A percentile compares a stretch with the other conserved stretches of the same genome.
Evolutionary conservation across 768 basidiomycete species (phyloP).

Genomic region (Suillus alpinus): DNA sequence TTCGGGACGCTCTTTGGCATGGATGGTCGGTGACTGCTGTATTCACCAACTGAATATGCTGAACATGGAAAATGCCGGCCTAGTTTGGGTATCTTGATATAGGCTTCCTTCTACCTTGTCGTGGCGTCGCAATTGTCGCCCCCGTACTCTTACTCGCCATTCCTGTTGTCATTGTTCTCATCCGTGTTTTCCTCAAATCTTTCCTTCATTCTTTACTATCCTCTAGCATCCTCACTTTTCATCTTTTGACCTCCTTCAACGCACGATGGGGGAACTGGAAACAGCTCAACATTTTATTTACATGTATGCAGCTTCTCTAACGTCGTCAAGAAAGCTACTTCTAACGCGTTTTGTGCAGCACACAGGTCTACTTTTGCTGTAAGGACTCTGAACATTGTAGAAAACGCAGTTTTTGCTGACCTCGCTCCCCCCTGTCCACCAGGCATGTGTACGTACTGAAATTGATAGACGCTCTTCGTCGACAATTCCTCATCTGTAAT

Average conservation of each 20-base stretch:
- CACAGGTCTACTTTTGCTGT: conserved; percentile 86
- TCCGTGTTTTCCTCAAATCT: conserved; percentile 12
- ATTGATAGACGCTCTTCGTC: conserved; percentile 18
- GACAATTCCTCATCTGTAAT: not conserved
- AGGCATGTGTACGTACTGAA: conserved; percentile 66
- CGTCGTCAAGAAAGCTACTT: not conserved
- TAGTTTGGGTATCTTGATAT: conserved; percentile 17
- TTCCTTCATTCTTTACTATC: conserved; percentile 8
- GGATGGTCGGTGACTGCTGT: not conserved
- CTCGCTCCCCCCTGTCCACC: conserved; percentile 23
- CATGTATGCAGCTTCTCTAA: conserved; percentile 40
- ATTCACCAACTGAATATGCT: not conserved
- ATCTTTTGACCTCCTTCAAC: conserved; percentile 20
- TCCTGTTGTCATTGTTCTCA: not conserved
- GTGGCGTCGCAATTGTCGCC: conserved; percentile 2
- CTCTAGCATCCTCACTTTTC: conserved; percentile 2
- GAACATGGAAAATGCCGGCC: not conserved
- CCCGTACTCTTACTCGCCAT: not conserved
- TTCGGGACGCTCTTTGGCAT: not conserved
- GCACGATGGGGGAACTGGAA: conserved; percentile 42
- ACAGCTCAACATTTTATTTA: conserved; percentile 77
- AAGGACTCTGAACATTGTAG: conserved; percentile 27
- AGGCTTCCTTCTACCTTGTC: conserved; percentile 23
- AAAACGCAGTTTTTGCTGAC: conserved; percentile 22
- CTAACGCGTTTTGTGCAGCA: conserved; percentile 29